Percentiles rank a stretch among this genome's conserved stretches.
phyloP scores from a whole-genome alignment of 805 yeast species.

The Lipomyces lipofer region DNA sequence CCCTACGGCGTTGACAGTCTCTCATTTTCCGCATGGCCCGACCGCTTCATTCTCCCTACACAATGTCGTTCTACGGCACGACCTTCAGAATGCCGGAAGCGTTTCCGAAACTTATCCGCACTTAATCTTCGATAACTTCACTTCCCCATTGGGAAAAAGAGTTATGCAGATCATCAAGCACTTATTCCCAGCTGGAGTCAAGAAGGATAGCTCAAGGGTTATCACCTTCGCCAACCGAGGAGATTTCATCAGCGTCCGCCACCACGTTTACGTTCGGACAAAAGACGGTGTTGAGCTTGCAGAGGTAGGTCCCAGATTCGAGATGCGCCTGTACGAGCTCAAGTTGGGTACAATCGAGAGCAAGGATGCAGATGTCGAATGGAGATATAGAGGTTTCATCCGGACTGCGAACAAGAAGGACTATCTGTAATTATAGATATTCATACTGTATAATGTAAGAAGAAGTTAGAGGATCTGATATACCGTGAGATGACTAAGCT shows the following conservation, averaged over 20 bases:
- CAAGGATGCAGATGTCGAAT: constrained; percentile 96
- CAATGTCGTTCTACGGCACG: constrained; percentile 93
- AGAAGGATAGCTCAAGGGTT: constrained; percentile 85
- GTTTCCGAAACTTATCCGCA: constrained; percentile 93
- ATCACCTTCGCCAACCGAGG: constrained; percentile 87
- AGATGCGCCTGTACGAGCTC: constrained; percentile 88
- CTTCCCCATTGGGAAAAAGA: constrained; percentile 76
- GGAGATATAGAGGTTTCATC: constrained; percentile 90
- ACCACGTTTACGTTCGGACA: constrained; percentile 89
- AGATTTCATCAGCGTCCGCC: constrained; percentile 92
- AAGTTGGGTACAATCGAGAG: constrained; percentile 89
- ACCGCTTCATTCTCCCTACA: constrained; percentile 91
- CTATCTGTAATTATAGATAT: constrained; percentile 50
- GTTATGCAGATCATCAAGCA: constrained; percentile 80
- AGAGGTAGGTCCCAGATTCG: constrained; percentile 98
- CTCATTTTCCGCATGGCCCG: constrained; percentile 98
- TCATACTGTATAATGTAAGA: too few relatives aligned
- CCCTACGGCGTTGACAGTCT: constrained; percentile 87
- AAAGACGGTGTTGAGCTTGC: constrained; percentile 87
- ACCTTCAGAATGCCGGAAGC: constrained; percentile 79
- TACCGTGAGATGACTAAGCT: too few relatives aligned
- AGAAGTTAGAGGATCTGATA: too few relatives aligned
- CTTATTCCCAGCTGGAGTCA: constrained; percentile 95
- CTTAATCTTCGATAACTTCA: constrained; percentile 86
- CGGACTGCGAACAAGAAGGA: constrained; percentile 96